phyloP scores from a whole-genome alignment of 345 rosid genomes.

The Gossypium raimondii region DNA sequence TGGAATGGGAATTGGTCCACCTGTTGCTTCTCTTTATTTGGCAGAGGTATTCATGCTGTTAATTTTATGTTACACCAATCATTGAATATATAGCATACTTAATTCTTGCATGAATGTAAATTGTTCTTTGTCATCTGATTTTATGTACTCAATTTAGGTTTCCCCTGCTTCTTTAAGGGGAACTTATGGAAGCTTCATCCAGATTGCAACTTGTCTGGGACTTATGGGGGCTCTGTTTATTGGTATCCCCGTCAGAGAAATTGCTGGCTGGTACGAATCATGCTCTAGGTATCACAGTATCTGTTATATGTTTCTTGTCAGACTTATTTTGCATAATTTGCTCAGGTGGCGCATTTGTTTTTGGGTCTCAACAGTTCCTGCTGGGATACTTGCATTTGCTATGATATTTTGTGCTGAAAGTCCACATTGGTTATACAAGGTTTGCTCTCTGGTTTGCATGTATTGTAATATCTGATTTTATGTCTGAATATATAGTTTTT shows the following conservation, averaged over 20 bases:
- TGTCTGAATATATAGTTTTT: background rate
- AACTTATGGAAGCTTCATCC: slow-evolving; percentile 89
- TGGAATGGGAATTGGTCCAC: slow-evolving; percentile 95
- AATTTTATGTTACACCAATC: background rate
- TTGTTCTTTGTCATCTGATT: slow-evolving; percentile 14
- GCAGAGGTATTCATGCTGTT: slow-evolving; percentile 59
- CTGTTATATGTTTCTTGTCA: background rate
- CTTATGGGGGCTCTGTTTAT: slow-evolving; percentile 81
- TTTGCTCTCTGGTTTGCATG: slow-evolving; percentile 24
- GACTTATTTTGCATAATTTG: slow-evolving; percentile 3
- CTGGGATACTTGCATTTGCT: slow-evolving; percentile 66
- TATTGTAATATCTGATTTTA: background rate
- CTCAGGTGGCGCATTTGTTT: slow-evolving; percentile 97
- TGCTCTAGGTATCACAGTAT: background rate
- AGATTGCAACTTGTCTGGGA: slow-evolving; percentile 95
- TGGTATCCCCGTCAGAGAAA: slow-evolving; percentile 81
- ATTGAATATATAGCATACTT: background rate
- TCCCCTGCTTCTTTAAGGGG: slow-evolving; percentile 97
- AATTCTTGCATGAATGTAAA: slow-evolving; percentile 8
- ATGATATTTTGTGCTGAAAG: slow-evolving; percentile 83
- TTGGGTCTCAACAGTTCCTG: slow-evolving; percentile 79
- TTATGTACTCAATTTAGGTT: slow-evolving; percentile 40
- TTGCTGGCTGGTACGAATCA: slow-evolving; percentile 66
- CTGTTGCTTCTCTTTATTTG: slow-evolving; percentile 88
- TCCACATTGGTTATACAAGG: slow-evolving; percentile 96